A percentile compares a stretch with the other conserved stretches of the same genome.
These are phyloP conservation scores for Linnemannia elongata DNA, from an alignment of 192 early-diverging fungal species.

Conservation along the genomic window DNA sequence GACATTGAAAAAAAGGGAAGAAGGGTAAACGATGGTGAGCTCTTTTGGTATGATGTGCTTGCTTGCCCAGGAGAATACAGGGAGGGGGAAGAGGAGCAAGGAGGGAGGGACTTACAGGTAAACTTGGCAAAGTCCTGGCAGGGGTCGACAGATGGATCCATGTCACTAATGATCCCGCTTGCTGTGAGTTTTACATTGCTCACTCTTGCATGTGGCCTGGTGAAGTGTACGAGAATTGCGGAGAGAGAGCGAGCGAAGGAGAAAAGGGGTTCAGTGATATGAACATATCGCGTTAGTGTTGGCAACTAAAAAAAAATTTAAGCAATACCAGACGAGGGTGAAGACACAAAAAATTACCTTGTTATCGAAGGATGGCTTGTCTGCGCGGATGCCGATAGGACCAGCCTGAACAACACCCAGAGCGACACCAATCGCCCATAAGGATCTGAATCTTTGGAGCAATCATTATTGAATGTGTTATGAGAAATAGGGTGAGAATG, in stretches of 20 bases:
- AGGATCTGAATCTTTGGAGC: not conserved
- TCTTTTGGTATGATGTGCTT: not conserved
- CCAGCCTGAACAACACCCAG: not conserved
- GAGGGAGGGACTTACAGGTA: constrained; percentile 57
- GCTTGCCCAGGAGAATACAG: not conserved
- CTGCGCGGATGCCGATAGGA: not conserved
- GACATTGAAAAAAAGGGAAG: not conserved
- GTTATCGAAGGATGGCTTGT: not conserved
- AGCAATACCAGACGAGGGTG: no score
- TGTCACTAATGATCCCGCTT: constrained; percentile 55
- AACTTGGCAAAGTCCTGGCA: constrained; percentile 75
- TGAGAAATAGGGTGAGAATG: no score
- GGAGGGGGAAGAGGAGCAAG: not conserved
- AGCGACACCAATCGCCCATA: not conserved
- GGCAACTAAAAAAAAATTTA: no score
- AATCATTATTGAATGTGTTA: not conserved
- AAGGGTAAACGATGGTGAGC: not conserved
- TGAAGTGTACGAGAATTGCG: not conserved
- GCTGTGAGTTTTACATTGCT: constrained; percentile 65
- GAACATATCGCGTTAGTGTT: not conserved
- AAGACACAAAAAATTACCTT: not conserved
- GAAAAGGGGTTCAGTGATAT: not conserved
- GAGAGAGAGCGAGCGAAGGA: not conserved
- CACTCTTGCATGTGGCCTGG: constrained; percentile 58
- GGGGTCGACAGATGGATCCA: constrained; percentile 67